Base-by-base conservation (phyloP, 257 asterid genomes). In the Lavandula angustifolia region DNA sequence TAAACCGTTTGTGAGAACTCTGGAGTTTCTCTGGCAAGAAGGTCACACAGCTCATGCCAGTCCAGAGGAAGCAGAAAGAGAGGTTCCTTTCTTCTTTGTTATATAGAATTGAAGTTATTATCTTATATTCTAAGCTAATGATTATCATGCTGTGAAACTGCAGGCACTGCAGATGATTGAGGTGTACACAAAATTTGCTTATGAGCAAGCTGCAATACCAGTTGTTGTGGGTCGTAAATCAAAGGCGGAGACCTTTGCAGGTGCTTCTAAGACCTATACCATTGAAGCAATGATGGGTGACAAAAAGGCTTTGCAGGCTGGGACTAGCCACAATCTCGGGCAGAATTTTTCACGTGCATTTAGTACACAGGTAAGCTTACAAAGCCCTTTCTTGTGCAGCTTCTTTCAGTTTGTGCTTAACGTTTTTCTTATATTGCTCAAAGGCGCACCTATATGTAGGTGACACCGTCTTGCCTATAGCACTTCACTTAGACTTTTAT, bases 241-340 rank as follows among this genome's bases (percentile, higher is more conserved):
- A 11, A 86, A 78, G 84, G 69, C 81, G 60, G 99, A 94, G 73
- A 94, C 99, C 14, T 94, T 94, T 68, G 98, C 99, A 4, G 99
- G 99, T 72, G 99, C 99, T 78, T 66, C 86, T 2, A 88, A 62
- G 79, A 94, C 99, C 47, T 94, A 94, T 72, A 94, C 98, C 46
- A 94, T 94, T 79, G 98, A 90, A 78, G 99, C 98, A 60, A 94
- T 94, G 98, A 87, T 94, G 99, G 99, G 99, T 73, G 98, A 94
- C 66, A 80, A 81, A 54, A 94, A 94, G 83, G 99, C 99, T 74
- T 75, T 94, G 84, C 98, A 90, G 77, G 98, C 98, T 37, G 95
- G 99, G 73, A 94, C 98, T 43, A 94, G 98, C 80, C 99, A 94
- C 81, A 87, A 91, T 79, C 96, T 94, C 51, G 98, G 99, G 56